Conservation (phyloP, 148 eudicot species). For the Rhododendron simsii region DNA sequence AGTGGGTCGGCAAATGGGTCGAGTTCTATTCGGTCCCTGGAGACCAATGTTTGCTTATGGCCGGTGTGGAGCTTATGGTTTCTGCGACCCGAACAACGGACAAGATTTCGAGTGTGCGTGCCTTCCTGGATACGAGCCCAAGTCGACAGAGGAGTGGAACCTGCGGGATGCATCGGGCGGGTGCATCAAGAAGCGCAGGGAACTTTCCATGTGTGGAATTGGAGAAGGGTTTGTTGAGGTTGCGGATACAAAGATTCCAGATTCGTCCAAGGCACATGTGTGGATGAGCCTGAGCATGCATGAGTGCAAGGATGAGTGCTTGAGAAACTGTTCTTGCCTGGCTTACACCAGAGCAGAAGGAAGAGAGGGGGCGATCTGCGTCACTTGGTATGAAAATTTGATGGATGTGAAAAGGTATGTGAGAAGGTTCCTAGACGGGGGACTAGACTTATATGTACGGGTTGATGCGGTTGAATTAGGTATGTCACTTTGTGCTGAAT, state of each 20-base stretch:
- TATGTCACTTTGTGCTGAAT: no score
- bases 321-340: not conserved
- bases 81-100: not conserved
- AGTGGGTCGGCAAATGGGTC: not conserved
- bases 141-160: not conserved
- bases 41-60: not conserved
- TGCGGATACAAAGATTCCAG: conserved; percentile 34
- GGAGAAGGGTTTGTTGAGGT: conserved; percentile 49
- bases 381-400: no score
- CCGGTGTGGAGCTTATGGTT: not conserved
- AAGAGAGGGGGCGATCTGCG: no score
- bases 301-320: not conserved
- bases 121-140: not conserved
- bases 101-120: not conserved
- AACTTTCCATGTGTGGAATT: conserved; percentile 28
- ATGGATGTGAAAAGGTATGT: no score
- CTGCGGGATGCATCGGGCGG: conserved; percentile 38
- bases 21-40: not conserved
- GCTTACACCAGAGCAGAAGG: no score
- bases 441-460: no score
- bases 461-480: no score
- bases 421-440: no score
- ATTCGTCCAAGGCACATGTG: conserved; percentile 10
- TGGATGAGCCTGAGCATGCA: no score
- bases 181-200: conserved; percentile 27